phyloP scores from a whole-genome alignment of 2,329 filamentous ascomycete genomes.

The Fusarium sp. region DNA sequence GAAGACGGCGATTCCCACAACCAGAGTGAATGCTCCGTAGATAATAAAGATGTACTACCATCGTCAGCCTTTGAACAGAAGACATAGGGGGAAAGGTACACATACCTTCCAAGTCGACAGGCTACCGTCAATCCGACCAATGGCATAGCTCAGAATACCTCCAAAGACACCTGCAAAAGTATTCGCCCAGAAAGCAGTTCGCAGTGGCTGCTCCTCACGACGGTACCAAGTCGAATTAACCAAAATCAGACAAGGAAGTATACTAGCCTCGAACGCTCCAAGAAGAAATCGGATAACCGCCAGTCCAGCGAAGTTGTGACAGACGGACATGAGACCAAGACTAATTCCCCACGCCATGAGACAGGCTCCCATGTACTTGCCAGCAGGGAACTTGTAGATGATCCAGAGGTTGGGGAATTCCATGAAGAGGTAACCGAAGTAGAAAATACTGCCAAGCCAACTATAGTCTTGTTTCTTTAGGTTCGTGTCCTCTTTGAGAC shows the following conservation, averaged over 20 bases:
- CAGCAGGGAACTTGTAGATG: conserved; percentile 15
- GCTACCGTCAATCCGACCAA: conserved; percentile 37
- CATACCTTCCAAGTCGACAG: conserved; percentile 22
- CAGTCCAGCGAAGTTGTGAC: conserved; percentile 35
- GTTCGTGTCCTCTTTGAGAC: conserved; percentile 22
- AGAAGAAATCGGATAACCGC: conserved; percentile 41
- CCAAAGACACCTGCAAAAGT: conserved; percentile 44
- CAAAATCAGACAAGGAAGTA: conserved; percentile 36
- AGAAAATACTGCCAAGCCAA: conserved; percentile 64
- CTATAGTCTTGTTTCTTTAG: conserved; percentile 62
- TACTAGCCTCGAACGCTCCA: conserved; percentile 40
- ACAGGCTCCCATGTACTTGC: conserved; percentile 24
- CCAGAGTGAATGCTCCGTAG: conserved; percentile 16
- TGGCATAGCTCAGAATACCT: conserved; percentile 41
- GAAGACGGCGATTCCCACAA: background rate
- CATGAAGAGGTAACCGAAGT: conserved; percentile 58
- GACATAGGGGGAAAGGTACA: fast-evolving
- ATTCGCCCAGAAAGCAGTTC: conserved; percentile 44
- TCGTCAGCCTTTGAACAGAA: background rate
- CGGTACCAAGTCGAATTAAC: conserved; percentile 45
- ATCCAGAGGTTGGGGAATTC: conserved; percentile 54
- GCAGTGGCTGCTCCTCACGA: conserved; percentile 41
- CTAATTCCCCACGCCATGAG: conserved; percentile 30
- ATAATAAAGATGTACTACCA: conserved; percentile 36
- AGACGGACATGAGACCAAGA: conserved; percentile 33